A percentile compares a stretch with the other conserved stretches of the same genome.
phyloP scores from a whole-genome alignment of 2,329 filamentous ascomycete genomes.

The Sarocladium oryzae region DNA sequence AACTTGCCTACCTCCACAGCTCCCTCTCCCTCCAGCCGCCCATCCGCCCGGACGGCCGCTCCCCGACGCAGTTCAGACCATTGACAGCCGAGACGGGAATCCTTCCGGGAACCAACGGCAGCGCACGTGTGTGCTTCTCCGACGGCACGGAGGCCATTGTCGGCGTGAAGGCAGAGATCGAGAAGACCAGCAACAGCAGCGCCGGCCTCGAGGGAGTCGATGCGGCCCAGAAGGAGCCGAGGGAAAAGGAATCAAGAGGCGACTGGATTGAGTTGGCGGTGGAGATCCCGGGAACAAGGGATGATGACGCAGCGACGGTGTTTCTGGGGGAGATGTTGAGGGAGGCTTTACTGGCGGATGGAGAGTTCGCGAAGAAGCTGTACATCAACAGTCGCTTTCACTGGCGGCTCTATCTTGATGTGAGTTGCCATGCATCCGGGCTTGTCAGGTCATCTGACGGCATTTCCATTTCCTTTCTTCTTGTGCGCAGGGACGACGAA shows the following conservation, averaged over 20 bases:
- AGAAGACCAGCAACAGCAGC: constrained; percentile 50
- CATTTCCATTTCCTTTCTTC: too few species aligned
- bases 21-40: constrained; percentile 77
- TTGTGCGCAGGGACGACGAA: too few species aligned
- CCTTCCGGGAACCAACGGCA: constrained; percentile 83
- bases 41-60: constrained; percentile 81
- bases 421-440: too few species aligned
- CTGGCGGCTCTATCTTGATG: constrained; percentile 94
- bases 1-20: constrained; percentile 89
- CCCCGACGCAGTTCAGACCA: constrained; percentile 80
- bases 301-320: constrained; percentile 84
- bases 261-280: constrained; percentile 89
- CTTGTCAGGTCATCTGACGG: too few species aligned
- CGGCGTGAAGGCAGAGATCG: constrained; percentile 91
- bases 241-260: constrained; percentile 26
- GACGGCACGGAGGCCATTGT: constrained; percentile 96
- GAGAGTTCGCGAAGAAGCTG: constrained; percentile 62
- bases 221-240: constrained; percentile 26
- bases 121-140: constrained; percentile 85
- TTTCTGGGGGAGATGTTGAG: constrained; percentile 83
- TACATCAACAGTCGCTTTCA: constrained; percentile 89
- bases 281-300: constrained; percentile 83
- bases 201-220: constrained; percentile 30
- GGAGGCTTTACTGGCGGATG: constrained; percentile 75
- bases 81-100: constrained; percentile 86